Evolutionary conservation across 2,329 filamentous ascomycete genomes (phyloP).

Genomic region (Ceratocystis variospora): DNA sequence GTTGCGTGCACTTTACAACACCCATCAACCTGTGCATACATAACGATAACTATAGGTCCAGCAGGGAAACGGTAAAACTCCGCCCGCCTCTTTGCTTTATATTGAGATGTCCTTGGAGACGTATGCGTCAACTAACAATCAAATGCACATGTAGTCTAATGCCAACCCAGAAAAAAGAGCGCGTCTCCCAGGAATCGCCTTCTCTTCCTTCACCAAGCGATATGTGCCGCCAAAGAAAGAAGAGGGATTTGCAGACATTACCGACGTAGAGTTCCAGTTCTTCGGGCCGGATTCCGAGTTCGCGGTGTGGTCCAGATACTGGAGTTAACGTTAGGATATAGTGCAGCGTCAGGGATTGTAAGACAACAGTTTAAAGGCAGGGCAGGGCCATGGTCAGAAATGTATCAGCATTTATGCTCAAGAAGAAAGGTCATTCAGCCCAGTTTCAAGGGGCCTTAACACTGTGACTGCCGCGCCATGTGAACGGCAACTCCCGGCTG

Average conservation of each 20-base stretch:
- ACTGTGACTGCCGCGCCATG: not conserved
- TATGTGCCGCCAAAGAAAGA: constrained; percentile 56
- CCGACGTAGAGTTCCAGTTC: constrained; percentile 62
- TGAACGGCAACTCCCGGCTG: not conserved
- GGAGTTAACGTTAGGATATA: constrained; percentile 38
- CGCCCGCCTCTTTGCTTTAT: too few species aligned
- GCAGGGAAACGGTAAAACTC: constrained; percentile 35
- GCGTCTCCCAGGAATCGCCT: constrained; percentile 65
- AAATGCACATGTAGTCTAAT: not conserved
- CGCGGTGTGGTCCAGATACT: constrained; percentile 62
- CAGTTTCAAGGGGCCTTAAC: too few species aligned
- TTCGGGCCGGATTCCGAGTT: constrained; percentile 55
- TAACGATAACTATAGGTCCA: constrained; percentile 70
- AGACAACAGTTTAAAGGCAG: not conserved
- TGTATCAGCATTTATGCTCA: not conserved
- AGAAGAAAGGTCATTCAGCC: too few species aligned
- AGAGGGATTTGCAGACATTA: constrained; percentile 77
- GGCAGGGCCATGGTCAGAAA: not conserved
- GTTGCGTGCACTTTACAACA: constrained; percentile 75
- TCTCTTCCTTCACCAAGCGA: constrained; percentile 57
- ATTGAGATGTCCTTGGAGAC: too few species aligned
- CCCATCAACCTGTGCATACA: constrained; percentile 59
- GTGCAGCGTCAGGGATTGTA: too few species aligned
- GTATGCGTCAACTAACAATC: too few species aligned
- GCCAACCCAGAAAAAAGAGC: constrained; percentile 66